Conservation (phyloP, 805 yeast species). For the Lipomyces sp. region DNA sequence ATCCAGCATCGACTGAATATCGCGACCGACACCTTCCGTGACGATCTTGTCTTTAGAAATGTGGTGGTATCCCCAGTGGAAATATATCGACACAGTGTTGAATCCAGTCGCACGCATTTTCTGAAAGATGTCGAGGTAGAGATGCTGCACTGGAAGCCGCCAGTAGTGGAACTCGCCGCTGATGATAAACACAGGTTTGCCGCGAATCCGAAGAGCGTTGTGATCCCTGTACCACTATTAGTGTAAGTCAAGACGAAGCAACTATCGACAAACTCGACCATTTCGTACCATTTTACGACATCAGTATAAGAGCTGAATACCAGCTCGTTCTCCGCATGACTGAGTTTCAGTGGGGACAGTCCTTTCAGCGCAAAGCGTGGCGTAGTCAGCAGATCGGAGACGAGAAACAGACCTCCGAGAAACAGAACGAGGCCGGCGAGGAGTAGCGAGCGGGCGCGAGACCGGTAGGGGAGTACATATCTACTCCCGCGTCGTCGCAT, state of each 20-base stretch:
- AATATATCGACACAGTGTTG: slow-evolving; percentile 17
- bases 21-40: slow-evolving; percentile 14
- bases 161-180: slow-evolving; percentile 25
- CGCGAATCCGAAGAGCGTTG: slow-evolving; percentile 6
- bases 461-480: too few species aligned
- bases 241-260: neutral
- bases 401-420: too few species aligned
- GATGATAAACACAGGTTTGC: slow-evolving; percentile 13
- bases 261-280: neutral
- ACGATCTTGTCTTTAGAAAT: slow-evolving; percentile 5
- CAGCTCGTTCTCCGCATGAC: neutral
- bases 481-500: too few species aligned
- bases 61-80: slow-evolving; percentile 24
- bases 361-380: neutral
- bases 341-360: neutral
- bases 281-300: slow-evolving; percentile 5
- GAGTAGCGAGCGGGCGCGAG: too few species aligned
- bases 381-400: neutral
- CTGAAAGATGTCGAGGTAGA: slow-evolving; percentile 18
- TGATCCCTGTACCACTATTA: slow-evolving; percentile 12
- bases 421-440: too few species aligned
- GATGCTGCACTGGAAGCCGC: slow-evolving; percentile 21
- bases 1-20: slow-evolving; percentile 16
- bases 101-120: slow-evolving; percentile 23
- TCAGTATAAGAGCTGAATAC: neutral